Evolutionary conservation across 495 filamentous ascomycete species (phyloP), one percentile per base, ranked within the genome.

Genomic region (Neurospora pannonica): DNA sequence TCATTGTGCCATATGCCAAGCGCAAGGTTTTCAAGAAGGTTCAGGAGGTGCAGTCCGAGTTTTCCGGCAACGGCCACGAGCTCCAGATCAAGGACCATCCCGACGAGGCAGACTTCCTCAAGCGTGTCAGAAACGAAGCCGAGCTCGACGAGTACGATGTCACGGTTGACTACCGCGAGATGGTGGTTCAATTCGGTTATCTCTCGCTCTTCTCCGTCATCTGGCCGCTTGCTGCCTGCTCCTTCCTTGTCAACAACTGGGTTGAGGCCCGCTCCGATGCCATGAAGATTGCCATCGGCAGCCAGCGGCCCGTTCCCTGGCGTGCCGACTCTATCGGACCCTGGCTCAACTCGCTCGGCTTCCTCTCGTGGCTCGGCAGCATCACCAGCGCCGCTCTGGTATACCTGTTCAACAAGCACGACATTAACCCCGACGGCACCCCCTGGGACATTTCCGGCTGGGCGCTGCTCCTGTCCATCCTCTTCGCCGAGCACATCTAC

Each of bases 161-260:
- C 3, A 94, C 92, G 7, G 87, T 88, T 15, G 96, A 99, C 77
- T 88, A 97, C 71, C 86, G 95, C 15, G 97, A 99, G 81, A 99
- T 99, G 96, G 90, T 94, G 71, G 90, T 98, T 69, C 96, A 98
- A 77, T 95, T 94, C 78, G 81, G 80, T 21, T 99, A 97, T 79
- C 84, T 99, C n/a, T 91, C 93, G 0, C 88, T 99, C 3, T 99
- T 99, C 84, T 94, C 92, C 3, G 92, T 96, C 3, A 87, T 95
- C 60, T 99, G 96, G 96, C 96, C 96, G 0, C 85, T 98, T 6
- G 93, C 95, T 0, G 90, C 92, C 0, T 87, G 94, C 40, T 96
- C 93, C 0, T 99, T 98, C 87, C 83, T 98, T 11, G 85, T 97
- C 82, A 98, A 98, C 82, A 96, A 99, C 84, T 99, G 96, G 96